phyloP scores from a whole-genome alignment of 208 protist species.

The Leptomonas pyrrhocoris region DNA sequence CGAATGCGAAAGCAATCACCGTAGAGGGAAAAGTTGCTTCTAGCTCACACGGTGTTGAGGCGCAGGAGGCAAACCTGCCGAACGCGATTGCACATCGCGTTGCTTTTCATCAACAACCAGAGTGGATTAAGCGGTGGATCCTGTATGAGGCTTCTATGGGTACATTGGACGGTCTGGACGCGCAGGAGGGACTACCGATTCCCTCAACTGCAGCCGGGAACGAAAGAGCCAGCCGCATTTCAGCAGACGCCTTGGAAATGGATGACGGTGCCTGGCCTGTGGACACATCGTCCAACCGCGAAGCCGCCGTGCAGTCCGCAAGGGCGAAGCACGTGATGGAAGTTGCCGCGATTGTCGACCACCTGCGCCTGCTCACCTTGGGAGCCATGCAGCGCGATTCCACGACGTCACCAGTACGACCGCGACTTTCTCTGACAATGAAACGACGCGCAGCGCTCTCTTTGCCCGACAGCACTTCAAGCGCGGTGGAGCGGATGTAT shows the following conservation, averaged over 20 bases:
- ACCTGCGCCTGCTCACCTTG: conserved; percentile 32
- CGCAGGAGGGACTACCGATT: neutral
- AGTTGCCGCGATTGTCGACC: conserved; percentile 32
- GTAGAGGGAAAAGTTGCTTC: too few relatives aligned
- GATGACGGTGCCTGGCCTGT: neutral
- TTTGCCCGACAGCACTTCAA: neutral
- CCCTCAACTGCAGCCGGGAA: neutral
- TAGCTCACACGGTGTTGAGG: too few relatives aligned
- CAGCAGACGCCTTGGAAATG: neutral
- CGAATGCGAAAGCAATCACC: neutral
- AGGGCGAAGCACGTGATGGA: conserved; percentile 18
- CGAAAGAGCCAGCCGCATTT: neutral
- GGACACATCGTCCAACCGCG: neutral
- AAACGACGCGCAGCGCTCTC: neutral
- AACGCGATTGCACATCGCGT: conserved; percentile 22
- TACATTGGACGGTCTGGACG: conserved; percentile 65
- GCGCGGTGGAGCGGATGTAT: conserved; percentile 7
- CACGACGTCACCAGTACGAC: neutral
- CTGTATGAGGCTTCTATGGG: conserved; percentile 90
- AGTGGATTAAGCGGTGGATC: conserved; percentile 84
- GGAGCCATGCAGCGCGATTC: conserved; percentile 26
- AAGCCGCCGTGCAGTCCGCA: conserved; percentile 4
- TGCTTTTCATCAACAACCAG: conserved; percentile 43
- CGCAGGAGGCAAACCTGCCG: conserved; percentile 16
- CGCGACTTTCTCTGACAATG: neutral